Evolutionary conservation across 1,139 yeast genomes (phyloP).

Genomic region (Magnusiomyces suaveolens): DNA sequence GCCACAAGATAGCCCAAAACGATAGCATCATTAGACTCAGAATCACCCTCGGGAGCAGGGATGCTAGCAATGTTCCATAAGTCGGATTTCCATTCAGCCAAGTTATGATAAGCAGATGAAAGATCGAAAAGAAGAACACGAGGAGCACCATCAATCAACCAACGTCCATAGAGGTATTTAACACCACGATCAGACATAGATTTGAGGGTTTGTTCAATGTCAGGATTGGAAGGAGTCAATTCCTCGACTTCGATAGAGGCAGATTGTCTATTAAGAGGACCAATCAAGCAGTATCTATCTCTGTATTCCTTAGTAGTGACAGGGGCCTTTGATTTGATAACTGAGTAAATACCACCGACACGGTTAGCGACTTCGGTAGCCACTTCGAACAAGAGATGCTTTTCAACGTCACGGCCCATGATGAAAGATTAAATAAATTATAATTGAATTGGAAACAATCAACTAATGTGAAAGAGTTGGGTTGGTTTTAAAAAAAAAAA

Average conservation of each 20-base stretch:
- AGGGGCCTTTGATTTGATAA: constrained; percentile 91
- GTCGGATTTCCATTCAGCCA: constrained; percentile 92
- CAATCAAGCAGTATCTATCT: constrained; percentile 76
- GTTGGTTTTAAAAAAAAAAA: not conserved
- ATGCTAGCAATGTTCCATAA: constrained; percentile 86
- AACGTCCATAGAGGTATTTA: constrained; percentile 77
- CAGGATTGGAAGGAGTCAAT: constrained; percentile 52
- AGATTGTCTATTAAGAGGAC: constrained; percentile 70
- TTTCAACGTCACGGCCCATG: constrained; percentile 39
- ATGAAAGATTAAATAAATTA: no score
- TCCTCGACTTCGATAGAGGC: constrained; percentile 94
- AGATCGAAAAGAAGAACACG: constrained; percentile 81
- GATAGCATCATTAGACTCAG: constrained; percentile 86
- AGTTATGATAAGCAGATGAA: constrained; percentile 55
- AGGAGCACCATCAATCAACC: constrained; percentile 98
- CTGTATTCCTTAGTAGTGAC: constrained; percentile 90
- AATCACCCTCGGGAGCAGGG: constrained; percentile 84
- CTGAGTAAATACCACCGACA: constrained; percentile 97
- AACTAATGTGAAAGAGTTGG: no score
- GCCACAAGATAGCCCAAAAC: constrained; percentile 88
- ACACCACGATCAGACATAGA: constrained; percentile 77
- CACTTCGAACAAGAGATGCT: constrained; percentile 82
- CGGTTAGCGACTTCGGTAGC: constrained; percentile 97
- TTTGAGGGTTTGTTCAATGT: constrained; percentile 40
- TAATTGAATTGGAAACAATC: no score